phyloP scores from a whole-genome alignment of 306 rosid species.

The Morella rubra region DNA sequence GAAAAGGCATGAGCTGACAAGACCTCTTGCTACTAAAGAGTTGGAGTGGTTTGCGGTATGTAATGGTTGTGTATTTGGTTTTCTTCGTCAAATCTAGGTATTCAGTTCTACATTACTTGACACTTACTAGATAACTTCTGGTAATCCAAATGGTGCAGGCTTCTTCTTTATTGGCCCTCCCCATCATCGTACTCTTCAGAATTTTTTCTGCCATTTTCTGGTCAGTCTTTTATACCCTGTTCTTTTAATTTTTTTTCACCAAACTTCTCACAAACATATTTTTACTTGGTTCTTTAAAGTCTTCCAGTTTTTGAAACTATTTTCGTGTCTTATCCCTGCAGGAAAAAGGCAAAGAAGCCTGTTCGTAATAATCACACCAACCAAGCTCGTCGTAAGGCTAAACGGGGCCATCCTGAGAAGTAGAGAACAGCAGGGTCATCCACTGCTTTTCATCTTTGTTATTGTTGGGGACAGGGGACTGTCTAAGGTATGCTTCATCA shows the following conservation, averaged over 20 bases:
- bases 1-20: slow-evolving; percentile 71
- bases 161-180: slow-evolving; percentile 84
- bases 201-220: slow-evolving; percentile 56
- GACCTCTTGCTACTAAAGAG: slow-evolving; percentile 83
- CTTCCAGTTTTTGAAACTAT: neutral
- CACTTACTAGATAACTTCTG: slow-evolving; percentile 21
- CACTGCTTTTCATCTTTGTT: slow-evolving; percentile 28
- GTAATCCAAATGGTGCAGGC: slow-evolving; percentile 64
- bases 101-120: slow-evolving; percentile 15
- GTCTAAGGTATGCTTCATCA: slow-evolving; percentile 40
- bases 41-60: slow-evolving; percentile 97
- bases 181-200: slow-evolving; percentile 70
- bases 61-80: slow-evolving; percentile 15
- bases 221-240: slow-evolving; percentile 41
- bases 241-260: slow-evolving; percentile 6
- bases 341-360: slow-evolving; percentile 63
- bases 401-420: slow-evolving; percentile 79
- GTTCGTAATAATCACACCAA: slow-evolving; percentile 42
- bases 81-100: neutral
- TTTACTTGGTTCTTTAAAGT: neutral
- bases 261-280: slow-evolving; percentile 3
- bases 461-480: slow-evolving; percentile 3
- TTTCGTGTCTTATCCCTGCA: slow-evolving; percentile 34
- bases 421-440: slow-evolving; percentile 31
- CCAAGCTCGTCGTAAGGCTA: slow-evolving; percentile 73